Evolutionary conservation across 1,284 basidiomycete species (phyloP), one percentile per base, ranked within the genome.

Genomic region (Porodaedalea pini): DNA sequence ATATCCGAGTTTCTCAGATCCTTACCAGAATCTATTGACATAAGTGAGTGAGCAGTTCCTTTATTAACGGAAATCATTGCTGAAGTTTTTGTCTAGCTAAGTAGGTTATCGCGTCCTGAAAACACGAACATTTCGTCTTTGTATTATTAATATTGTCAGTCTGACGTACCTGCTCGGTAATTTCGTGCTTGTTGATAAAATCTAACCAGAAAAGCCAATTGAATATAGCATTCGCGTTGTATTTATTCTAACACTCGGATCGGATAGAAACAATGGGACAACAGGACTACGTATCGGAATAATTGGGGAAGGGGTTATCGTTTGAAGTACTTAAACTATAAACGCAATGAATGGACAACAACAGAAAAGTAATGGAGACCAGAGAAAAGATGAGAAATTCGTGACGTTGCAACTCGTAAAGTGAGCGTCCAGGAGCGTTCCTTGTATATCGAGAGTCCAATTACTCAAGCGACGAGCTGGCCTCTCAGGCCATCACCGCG

Each of bases 401-500:
- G 8, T 36, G n/a, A 25, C 41, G 32, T 45, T 39, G 19, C 21
- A 25, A 56, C 13, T 47, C 45, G 45, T 47, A 47, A n/a, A 11
- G 13, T 31, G 19, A 44, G 8, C 11, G 25, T 21, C 15, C n/a
- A 17, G 25, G 7, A 25, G 4, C 13, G 15, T 13, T 10, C n/a
- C 31, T 25, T 23, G 41, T 11, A 21, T 15, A 36, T 4, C 13
- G 15, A 31, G 31, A 37, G 13, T 10, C 25, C n/a, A 32, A n/a
- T 13, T 11, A 39, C 34, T 17, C n/a, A 41, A 4, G 27, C 29
- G 43, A 79, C 74, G 13, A 86, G 75, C 10, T 74, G 69, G 8
- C 82, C 83, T 15, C 72, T 71, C 55, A 77, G 71, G 7, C 85
- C 85, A 55, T 82, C 82, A 19, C 85, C 85, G 25, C 77, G 75